Evolutionary conservation across 371 early-diverging fungal species (phyloP), one percentile per base, ranked within the genome.

Genomic region (Mortierella sp.): DNA sequence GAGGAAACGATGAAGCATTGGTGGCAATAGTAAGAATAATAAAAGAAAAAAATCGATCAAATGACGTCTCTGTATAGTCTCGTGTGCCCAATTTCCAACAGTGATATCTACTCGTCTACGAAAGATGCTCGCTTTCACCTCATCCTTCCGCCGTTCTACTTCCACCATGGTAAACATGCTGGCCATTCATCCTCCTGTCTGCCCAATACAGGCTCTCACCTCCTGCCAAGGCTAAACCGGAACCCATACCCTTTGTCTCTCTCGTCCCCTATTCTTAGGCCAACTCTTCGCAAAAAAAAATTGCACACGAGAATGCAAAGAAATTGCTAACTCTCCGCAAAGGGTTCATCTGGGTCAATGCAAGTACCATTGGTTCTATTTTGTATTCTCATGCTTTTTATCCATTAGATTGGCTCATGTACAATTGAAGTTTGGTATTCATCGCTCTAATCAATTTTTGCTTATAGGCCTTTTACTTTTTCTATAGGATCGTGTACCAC

Each of bases 221-320:
- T 17, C 17, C 32, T 32, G 4, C 17, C 14, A 8, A 0, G 32
- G 5, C 27, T 31, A 32, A 51, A 11, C 4, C n/a, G 9, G 17
- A 6, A 7, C 27, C 17, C 26, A n/a, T 28, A 15, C 14, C 19
- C 17, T 0, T 27, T 21, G 17, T 17, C 8, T 51, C 44, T 23
- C n/a, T 32, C 48, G 17, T 50, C 42, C 44, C 6, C 6, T 81
- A n/a, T n/a, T n/a, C n/a, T n/a, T n/a, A 91, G 94, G 94, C 94
- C 49, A 92, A 92, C 78, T 84, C 88, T 51, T 92, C 94, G 4
- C 89, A 88, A 12, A 93, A 93, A 65, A 89, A 89, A 67, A 89
- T 89, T 46, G 88, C 89, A 6, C 83, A 85, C 57, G 81, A 87
- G 31, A 93, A 93, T 72, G 80, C 82, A 43, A 80, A 83, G 58